These are phyloP conservation scores for Cryptomeria japonica DNA, from an alignment of 75 land plant species.

Conservation along the genomic window DNA sequence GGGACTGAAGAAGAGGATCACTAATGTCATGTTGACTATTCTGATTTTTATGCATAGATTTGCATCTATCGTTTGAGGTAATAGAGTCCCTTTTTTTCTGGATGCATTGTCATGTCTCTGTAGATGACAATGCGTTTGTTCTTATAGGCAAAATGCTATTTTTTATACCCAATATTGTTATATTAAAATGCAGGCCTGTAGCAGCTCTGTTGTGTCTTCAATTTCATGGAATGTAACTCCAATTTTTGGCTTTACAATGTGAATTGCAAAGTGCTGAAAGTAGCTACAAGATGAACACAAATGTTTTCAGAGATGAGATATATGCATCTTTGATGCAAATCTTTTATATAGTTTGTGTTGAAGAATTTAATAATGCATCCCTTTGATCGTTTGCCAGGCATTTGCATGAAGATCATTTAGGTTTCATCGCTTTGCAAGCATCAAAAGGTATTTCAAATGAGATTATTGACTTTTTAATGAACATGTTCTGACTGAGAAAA, in stretches of 20 bases:
- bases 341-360: not conserved
- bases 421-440: too few relatives aligned
- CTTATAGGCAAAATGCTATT: not conserved
- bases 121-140: not conserved
- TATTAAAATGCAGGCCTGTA: not conserved
- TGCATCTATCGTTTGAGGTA: not conserved
- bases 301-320: not conserved
- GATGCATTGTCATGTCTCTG: not conserved
- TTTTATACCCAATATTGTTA: not conserved
- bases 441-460: too few relatives aligned
- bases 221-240: not conserved
- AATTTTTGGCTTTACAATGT: not conserved
- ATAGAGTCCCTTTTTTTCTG: not conserved
- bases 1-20: conserved; percentile 13
- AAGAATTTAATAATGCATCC: not conserved
- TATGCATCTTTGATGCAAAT: not conserved
- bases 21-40: not conserved
- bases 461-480: too few relatives aligned
- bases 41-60: not conserved
- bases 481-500: too few relatives aligned
- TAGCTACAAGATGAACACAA: not conserved
- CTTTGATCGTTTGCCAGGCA: not conserved
- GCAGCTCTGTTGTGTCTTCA: not conserved
- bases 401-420: too few relatives aligned
- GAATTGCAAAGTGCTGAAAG: not conserved